Evolutionary conservation across 2,329 filamentous ascomycete species (phyloP).

Genomic region (Capronia epimyces): DNA sequence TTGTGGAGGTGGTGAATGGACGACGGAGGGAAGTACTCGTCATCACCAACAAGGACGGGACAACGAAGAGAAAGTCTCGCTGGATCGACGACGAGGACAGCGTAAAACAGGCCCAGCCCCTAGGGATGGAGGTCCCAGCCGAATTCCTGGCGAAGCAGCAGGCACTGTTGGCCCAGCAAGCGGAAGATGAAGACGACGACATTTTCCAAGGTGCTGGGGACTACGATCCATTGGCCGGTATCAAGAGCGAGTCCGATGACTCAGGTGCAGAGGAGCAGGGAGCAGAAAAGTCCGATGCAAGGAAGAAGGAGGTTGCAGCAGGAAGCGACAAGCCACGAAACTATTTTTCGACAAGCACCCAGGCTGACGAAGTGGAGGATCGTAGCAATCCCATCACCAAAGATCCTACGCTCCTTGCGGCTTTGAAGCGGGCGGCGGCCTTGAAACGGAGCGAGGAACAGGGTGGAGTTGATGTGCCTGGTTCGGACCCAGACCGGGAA

Average conservation of each 20-base stretch:
- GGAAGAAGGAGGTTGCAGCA: constrained; percentile 17
- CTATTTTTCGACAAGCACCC: constrained; percentile 44
- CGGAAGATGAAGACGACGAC: constrained; percentile 52
- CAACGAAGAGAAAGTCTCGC: constrained; percentile 56
- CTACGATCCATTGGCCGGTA: constrained; percentile 55
- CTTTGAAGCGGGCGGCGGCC: constrained; percentile 75
- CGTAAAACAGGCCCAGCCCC: constrained; percentile 41
- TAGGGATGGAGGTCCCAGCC: constrained; percentile 48
- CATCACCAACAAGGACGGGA: constrained; percentile 55
- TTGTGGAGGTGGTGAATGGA: constrained; percentile 48
- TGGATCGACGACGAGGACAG: constrained; percentile 42
- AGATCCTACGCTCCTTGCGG: constrained; percentile 75
- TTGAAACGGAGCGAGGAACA: constrained; percentile 45
- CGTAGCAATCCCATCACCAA: constrained; percentile 34
- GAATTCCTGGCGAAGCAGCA: constrained; percentile 37
- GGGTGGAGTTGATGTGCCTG: constrained; percentile 27
- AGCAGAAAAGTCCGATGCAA: constrained; percentile 10
- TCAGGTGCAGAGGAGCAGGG: constrained; percentile 32
- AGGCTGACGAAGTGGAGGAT: constrained; percentile 46
- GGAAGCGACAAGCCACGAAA: constrained; percentile 40
- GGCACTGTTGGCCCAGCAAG: constrained; percentile 29
- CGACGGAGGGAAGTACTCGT: constrained; percentile 54
- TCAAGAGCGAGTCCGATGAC: constrained; percentile 46
- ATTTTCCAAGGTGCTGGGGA: constrained; percentile 58
- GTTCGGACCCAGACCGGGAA: constrained; percentile 17